Evolutionary conservation across 1,284 basidiomycete genomes (phyloP).

Genomic region (Schizopora paradoxa): DNA sequence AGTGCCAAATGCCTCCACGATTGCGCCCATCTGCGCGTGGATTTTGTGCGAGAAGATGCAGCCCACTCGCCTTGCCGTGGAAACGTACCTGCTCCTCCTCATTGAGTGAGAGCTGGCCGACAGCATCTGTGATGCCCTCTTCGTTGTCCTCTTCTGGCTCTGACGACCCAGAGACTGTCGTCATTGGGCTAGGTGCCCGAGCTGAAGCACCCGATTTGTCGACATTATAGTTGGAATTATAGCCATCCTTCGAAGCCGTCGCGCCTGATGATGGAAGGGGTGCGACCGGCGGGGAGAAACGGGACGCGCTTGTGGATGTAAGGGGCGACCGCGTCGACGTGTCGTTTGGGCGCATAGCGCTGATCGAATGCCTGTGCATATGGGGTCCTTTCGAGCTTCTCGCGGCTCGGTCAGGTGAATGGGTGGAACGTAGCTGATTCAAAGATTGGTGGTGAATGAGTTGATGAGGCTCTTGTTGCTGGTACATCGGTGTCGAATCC

Average conservation of each 20-base stretch:
- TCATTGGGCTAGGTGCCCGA: too few species aligned
- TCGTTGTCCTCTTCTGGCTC: constrained; percentile 26
- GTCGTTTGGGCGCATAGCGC: constrained; percentile 4
- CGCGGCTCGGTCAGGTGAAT: constrained; percentile 4
- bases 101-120: constrained; percentile 80
- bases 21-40: constrained; percentile 59
- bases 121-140: constrained; percentile 50
- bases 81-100: constrained; percentile 78
- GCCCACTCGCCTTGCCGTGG: constrained; percentile 75
- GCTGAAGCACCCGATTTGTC: too few species aligned
- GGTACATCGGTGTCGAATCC: constrained; percentile 1
- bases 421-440: too few species aligned
- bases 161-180: too few species aligned
- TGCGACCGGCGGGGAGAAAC: constrained; percentile 11
- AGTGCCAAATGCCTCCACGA: constrained; percentile 79
- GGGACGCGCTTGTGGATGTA: constrained; percentile 2
- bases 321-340: too few species aligned
- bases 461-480: too few species aligned
- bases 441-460: not conserved
- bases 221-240: too few species aligned
- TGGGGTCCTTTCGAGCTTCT: not conserved
- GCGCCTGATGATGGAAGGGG: constrained; percentile 2
- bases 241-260: not conserved
- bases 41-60: constrained; percentile 67
- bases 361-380: constrained; percentile 3